Base-by-base conservation (phyloP, 345 rosid genomes). In the Melastoma malabathricum region DNA sequence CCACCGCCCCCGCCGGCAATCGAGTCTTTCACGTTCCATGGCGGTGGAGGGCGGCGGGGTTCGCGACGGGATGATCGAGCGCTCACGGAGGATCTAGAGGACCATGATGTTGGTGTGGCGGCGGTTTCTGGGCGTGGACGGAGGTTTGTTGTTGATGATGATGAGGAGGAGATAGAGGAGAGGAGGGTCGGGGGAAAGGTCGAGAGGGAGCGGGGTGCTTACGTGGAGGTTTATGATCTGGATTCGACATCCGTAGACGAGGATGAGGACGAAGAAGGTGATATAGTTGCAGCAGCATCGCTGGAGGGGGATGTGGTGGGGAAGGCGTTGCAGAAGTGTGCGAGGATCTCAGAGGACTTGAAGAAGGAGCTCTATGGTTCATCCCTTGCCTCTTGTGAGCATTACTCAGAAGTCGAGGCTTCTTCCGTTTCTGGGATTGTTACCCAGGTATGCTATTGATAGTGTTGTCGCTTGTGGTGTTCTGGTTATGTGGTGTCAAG, bases 281-380 rank as follows among this genome's bases (percentile, higher is more conserved):
- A 43, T 13, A 54, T n/a, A 10, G 53, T 4, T 15, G 14, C 8
- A 17, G 56, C 15, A 5, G 44, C n/a, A 16, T 48, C 18, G 3
- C 65, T 57, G 19, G 81, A 79, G 1, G 86, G 73, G 29, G 96
- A 87, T 60, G 95, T 87, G 52, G 95, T 92, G 2, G 95, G 89
- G 31, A 81, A 77, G 64, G 93, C 98, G 19, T 57, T 87, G 69
- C 93, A 82, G 61, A 87, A 81, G 62, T 92, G 98, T 64, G 75
- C 89, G 3, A 84, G 76, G 57, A 92, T 82, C 64, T 87, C 98
- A 0, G 65, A 72, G 27, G 95, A 81, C 61, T 74, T 92, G 20
- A 74, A 81, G 63, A 73, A 68, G 57, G 95, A 79, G 72, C 72
- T 92, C 9, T 92, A 84, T 47, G 97, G 98, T 50, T 72, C 84